phyloP scores from a whole-genome alignment of 2,329 filamentous ascomycete genomes.

The Claviceps pazoutovae region DNA sequence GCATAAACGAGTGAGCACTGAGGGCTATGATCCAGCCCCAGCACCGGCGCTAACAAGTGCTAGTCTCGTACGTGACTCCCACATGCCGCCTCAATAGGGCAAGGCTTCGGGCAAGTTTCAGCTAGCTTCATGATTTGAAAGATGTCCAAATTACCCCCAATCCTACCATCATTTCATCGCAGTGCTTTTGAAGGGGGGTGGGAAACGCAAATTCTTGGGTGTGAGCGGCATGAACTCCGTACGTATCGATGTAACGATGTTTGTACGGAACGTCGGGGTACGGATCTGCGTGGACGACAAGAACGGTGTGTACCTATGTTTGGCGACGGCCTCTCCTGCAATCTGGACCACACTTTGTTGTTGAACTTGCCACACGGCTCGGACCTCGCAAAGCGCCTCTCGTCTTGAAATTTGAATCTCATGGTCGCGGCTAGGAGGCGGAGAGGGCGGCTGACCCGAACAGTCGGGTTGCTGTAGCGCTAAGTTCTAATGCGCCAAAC shows the following conservation, averaged over 20 bases:
- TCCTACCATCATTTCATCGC: not conserved
- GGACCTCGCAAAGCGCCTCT: not conserved
- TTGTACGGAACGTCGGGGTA: no score
- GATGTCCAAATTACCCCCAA: not conserved
- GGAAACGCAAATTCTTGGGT: not conserved
- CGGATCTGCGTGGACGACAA: no score
- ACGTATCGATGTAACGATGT: no score
- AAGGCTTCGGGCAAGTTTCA: not conserved
- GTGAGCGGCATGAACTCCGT: no score
- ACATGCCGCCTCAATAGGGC: not conserved
- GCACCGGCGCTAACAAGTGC: not conserved
- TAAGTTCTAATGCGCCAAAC: not conserved
- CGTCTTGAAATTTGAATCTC: not conserved
- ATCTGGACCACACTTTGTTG: not conserved
- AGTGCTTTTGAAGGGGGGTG: not conserved
- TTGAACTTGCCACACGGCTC: not conserved
- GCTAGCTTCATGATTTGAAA: not conserved
- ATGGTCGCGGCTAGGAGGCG: not conserved
- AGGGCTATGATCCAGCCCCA: not conserved
- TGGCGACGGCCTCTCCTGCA: not conserved
- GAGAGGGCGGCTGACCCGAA: not conserved
- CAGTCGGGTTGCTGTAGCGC: not conserved
- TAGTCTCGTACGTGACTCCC: not conserved
- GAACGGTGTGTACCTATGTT: not conserved
- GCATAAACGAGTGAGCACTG: not conserved